Percentiles rank a stretch among this genome's conserved stretches.
These are phyloP conservation scores for Botrytis deweyae DNA, from an alignment of 2,329 filamentous ascomycete genomes.

Conservation along the genomic window DNA sequence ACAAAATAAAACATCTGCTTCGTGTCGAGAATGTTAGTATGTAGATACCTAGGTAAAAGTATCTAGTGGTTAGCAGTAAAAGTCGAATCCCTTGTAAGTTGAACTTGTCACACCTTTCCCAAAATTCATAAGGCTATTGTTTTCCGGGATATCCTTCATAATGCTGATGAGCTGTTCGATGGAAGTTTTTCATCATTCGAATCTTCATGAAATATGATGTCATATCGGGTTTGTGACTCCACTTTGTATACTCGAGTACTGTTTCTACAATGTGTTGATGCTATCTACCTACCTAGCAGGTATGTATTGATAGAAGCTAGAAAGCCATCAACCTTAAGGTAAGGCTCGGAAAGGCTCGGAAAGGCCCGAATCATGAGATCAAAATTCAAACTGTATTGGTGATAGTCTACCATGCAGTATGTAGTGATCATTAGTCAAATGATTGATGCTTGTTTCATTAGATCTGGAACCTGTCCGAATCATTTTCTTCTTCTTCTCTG, in stretches of 20 bases:
- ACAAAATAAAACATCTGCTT: neutral
- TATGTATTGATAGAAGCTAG: neutral
- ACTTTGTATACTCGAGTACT: neutral
- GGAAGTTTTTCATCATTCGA: neutral
- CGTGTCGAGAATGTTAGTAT: neutral
- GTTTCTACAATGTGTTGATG: neutral
- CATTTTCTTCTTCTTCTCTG: neutral
- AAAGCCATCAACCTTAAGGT: neutral
- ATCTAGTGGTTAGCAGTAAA: neutral
- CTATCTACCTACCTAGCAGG: neutral
- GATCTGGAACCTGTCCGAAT: neutral
- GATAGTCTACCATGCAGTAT: neutral
- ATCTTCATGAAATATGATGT: neutral
- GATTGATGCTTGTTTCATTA: neutral
- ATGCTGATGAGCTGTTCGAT: constrained; percentile 9
- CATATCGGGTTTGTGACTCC: neutral
- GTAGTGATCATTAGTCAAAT: constrained; percentile 1
- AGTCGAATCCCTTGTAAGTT: neutral
- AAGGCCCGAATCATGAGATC: neutral
- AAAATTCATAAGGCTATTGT: neutral
- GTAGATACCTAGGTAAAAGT: neutral
- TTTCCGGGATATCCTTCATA: constrained; percentile 1
- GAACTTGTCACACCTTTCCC: neutral
- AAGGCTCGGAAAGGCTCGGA: neutral
- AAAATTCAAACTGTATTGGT: neutral